These are phyloP conservation scores for Linanthus parryae DNA, from an alignment of 148 eudicot genomes.

Conservation along the genomic window DNA sequence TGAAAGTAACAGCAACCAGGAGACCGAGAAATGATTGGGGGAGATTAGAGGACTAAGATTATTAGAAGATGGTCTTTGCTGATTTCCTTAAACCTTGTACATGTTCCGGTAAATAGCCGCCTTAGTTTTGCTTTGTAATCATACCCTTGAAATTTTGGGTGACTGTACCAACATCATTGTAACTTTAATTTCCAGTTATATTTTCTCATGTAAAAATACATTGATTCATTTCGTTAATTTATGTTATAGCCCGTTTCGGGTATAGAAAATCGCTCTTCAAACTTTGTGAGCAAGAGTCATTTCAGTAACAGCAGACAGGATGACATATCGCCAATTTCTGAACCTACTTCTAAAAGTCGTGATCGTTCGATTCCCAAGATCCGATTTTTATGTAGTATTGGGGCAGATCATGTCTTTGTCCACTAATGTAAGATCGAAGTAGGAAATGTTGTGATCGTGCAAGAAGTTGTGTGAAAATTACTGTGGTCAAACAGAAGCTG, in stretches of 20 bases:
- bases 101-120: slow-evolving; percentile 14
- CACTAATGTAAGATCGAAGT: too few species aligned
- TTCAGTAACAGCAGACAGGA: too few species aligned
- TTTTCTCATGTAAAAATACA: slow-evolving; percentile 7
- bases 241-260: slow-evolving; percentile 1
- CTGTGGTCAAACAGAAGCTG: too few species aligned
- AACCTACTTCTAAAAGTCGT: too few species aligned
- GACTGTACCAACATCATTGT: neutral
- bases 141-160: neutral
- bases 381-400: too few species aligned
- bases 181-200: neutral
- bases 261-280: too few species aligned
- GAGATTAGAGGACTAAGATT: neutral
- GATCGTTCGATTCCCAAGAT: too few species aligned
- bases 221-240: slow-evolving; percentile 12
- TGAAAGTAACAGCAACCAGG: slow-evolving; percentile 16
- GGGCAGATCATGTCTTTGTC: too few species aligned
- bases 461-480: too few species aligned
- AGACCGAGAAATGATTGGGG: slow-evolving; percentile 10
- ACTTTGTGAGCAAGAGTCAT: too few species aligned
- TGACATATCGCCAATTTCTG: too few species aligned
- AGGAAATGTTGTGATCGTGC: too few species aligned
- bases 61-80: neutral
- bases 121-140: neutral
- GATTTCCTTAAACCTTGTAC: slow-evolving; percentile 7